A percentile compares a stretch with the other conserved stretches of the same genome.
Evolutionary conservation across 352 stramenopile species (phyloP).

Genomic region (Phytopythium kandeliae): DNA sequence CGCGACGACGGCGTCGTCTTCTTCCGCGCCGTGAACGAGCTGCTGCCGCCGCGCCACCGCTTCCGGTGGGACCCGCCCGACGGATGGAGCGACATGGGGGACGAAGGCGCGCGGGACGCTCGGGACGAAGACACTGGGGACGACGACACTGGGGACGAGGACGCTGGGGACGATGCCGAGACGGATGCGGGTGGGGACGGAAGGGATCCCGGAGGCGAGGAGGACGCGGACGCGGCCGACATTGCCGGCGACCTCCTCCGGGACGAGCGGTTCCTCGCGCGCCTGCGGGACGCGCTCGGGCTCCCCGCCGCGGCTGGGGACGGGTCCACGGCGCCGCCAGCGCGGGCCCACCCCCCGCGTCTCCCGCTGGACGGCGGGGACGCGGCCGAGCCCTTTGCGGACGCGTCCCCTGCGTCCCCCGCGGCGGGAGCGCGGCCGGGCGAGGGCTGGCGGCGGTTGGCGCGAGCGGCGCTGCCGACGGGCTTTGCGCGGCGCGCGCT

Average conservation of each 20-base stretch:
- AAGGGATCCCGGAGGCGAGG: slow-evolving; percentile 3
- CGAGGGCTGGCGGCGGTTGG: slow-evolving; percentile 74
- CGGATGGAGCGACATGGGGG: slow-evolving; percentile 9
- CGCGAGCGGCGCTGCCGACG: slow-evolving; percentile 38
- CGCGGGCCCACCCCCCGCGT: no score
- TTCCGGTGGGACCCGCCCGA: slow-evolving; percentile 45
- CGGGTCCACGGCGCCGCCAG: no score
- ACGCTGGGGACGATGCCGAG: slow-evolving; percentile 4
- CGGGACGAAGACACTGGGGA: neutral
- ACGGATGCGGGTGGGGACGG: slow-evolving; percentile 12
- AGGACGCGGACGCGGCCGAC: slow-evolving; percentile 17
- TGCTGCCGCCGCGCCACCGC: slow-evolving; percentile 27
- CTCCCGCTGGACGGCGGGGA: no score
- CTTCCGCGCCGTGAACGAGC: slow-evolving; percentile 56
- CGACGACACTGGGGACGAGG: slow-evolving; percentile 4
- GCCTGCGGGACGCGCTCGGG: slow-evolving; percentile 56
- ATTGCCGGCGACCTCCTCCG: slow-evolving; percentile 36
- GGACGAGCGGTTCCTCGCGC: slow-evolving; percentile 54
- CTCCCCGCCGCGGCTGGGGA: slow-evolving; percentile 20
- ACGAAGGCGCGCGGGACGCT: slow-evolving; percentile 6
- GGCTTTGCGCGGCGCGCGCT: slow-evolving; percentile 67
- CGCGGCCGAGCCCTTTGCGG: neutral
- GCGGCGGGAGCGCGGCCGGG: no score
- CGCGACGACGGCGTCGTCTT: slow-evolving; percentile 55
- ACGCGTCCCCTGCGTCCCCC: no score